Conservation (phyloP, 2,329 filamentous ascomycete species). For the Botrytis cinerea region DNA sequence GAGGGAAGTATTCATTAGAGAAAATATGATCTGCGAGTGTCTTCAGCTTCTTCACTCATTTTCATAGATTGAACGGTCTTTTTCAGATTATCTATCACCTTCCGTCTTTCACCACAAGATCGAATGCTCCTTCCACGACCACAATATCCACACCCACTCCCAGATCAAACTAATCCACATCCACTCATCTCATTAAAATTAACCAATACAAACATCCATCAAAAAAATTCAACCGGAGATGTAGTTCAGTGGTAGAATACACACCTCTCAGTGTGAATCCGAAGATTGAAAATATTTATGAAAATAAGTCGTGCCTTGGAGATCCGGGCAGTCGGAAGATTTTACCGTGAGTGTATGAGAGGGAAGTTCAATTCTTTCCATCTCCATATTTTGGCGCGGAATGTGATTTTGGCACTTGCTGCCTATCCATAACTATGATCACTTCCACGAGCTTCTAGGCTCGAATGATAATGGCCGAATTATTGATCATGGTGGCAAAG, state of each 20-base stretch:
- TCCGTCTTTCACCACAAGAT: background rate
- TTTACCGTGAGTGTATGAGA: background rate
- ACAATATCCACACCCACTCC: background rate
- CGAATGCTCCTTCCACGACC: background rate
- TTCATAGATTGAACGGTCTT: background rate
- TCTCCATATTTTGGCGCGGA: background rate
- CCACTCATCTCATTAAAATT: rapidly evolving
- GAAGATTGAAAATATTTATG: slow-evolving; percentile 1
- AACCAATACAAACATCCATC: background rate
- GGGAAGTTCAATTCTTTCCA: background rate
- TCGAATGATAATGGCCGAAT: too few relatives aligned
- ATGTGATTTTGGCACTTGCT: background rate
- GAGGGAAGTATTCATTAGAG: background rate
- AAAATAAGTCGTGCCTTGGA: background rate
- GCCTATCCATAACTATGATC: background rate
- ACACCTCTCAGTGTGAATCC: background rate
- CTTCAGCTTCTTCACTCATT: too few relatives aligned
- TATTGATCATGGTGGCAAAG: too few relatives aligned
- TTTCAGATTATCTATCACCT: background rate
- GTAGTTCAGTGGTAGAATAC: background rate
- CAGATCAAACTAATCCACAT: background rate
- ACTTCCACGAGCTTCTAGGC: background rate
- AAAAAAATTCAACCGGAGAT: background rate
- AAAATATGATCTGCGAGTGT: background rate
- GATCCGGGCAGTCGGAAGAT: background rate